Percentiles rank a stretch among this genome's conserved stretches.
Conservation (phyloP, 192 early-diverging fungal species). For the Gamsiella multidivaricata region DNA sequence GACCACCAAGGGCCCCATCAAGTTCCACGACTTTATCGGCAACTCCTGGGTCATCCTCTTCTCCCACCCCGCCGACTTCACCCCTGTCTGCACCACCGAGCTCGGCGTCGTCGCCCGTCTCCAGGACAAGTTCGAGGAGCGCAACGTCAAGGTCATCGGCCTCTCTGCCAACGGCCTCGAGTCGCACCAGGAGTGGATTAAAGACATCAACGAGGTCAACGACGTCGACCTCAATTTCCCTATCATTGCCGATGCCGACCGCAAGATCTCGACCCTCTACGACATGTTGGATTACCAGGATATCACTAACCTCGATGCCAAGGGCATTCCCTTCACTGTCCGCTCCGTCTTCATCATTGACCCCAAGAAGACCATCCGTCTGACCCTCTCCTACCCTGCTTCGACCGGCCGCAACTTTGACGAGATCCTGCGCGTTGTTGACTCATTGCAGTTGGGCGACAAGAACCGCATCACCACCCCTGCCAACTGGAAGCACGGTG, state of each 20-base stretch:
- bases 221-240: slow-evolving; percentile 80
- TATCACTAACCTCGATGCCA: slow-evolving; percentile 85
- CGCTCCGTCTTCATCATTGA: slow-evolving; percentile 97
- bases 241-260: slow-evolving; percentile 93
- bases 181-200: slow-evolving; percentile 89
- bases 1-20: slow-evolving; percentile 90
- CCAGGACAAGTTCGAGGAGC: slow-evolving; percentile 76
- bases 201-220: slow-evolving; percentile 94
- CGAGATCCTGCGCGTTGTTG: slow-evolving; percentile 93
- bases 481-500: slow-evolving; percentile 89
- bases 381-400: slow-evolving; percentile 94
- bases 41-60: slow-evolving; percentile 95
- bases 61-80: slow-evolving; percentile 98
- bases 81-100: slow-evolving; percentile 97
- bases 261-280: slow-evolving; percentile 89
- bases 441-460: slow-evolving; percentile 94
- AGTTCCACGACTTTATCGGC: slow-evolving; percentile 91
- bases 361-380: slow-evolving; percentile 88
- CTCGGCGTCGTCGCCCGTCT: slow-evolving; percentile 92
- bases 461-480: slow-evolving; percentile 92
- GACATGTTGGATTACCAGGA: slow-evolving; percentile 99
- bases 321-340: slow-evolving; percentile 95
- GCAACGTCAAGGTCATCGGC: slow-evolving; percentile 92
- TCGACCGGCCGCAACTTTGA: slow-evolving; percentile 95
- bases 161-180: slow-evolving; percentile 90